Conservation (phyloP, 2,329 filamentous ascomycete genomes). For the Neospermospora avenae region DNA sequence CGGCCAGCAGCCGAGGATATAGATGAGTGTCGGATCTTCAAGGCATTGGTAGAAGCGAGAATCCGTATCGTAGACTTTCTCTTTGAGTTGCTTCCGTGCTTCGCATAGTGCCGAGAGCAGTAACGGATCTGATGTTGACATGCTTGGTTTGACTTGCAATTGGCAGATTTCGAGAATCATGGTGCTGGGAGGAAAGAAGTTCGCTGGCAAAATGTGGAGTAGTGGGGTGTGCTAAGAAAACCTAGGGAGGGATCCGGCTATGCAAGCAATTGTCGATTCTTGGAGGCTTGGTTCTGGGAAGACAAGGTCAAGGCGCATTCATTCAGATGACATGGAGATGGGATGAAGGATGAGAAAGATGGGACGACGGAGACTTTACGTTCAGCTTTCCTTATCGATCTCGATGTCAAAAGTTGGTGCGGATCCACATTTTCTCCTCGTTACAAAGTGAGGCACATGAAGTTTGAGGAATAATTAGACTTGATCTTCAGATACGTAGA, state of each 20-base stretch:
- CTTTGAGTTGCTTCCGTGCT: slow-evolving; percentile 10
- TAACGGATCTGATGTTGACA: slow-evolving; percentile 9
- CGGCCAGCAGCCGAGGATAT: slow-evolving; percentile 23
- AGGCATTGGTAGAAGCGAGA: slow-evolving; percentile 21
- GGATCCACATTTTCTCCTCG: slow-evolving; percentile 2
- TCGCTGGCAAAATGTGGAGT: neutral
- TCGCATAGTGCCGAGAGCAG: slow-evolving; percentile 12
- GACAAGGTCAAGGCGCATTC: neutral
- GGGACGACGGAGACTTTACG: neutral
- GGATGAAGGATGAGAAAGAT: neutral
- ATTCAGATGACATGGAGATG: neutral
- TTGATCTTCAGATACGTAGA: neutral
- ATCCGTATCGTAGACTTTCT: slow-evolving; percentile 14
- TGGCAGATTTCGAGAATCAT: slow-evolving; percentile 22
- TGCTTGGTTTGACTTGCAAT: slow-evolving; percentile 13
- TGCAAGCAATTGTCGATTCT: neutral
- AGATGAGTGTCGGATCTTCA: slow-evolving; percentile 18
- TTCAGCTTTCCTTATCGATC: neutral
- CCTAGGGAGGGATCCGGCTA: neutral
- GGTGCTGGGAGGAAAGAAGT: neutral
- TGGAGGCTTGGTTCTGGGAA: neutral
- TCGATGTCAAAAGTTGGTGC: neutral
- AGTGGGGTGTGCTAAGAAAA: neutral
- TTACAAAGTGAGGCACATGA: slow-evolving; percentile 1
- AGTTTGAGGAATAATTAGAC: slow-evolving; percentile 4